Percentiles rank a stretch among this genome's conserved stretches.
These are phyloP conservation scores for Yarrowia galli DNA, from an alignment of 1,139 yeast genomes.

Conservation along the genomic window DNA sequence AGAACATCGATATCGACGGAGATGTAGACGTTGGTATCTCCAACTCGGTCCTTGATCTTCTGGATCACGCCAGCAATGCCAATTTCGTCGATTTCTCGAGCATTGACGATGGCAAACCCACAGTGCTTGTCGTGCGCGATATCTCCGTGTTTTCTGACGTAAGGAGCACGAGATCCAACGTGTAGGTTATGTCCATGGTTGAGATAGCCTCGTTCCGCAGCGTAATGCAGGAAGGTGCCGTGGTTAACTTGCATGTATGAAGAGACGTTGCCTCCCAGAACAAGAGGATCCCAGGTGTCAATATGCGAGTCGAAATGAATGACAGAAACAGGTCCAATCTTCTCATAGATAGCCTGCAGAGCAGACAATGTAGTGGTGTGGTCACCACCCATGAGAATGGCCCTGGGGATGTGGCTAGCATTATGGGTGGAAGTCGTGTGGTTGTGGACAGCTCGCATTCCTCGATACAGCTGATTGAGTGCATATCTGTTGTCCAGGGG, in stretches of 20 bases:
- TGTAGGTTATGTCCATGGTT: constrained; percentile 63
- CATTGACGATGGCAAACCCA: constrained; percentile 66
- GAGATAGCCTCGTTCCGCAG: constrained; percentile 62
- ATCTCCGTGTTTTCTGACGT: constrained; percentile 51
- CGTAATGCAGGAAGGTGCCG: constrained; percentile 78
- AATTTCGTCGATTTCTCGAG: constrained; percentile 70
- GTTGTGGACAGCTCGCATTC: constrained; percentile 67
- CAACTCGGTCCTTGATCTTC: constrained; percentile 60
- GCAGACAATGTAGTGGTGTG: constrained; percentile 76
- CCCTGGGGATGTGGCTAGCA: constrained; percentile 37
- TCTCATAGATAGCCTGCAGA: constrained; percentile 63
- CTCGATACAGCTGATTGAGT: constrained; percentile 72
- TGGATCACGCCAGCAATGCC: constrained; percentile 59
- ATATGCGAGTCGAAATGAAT: constrained; percentile 79
- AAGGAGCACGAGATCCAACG: constrained; percentile 72
- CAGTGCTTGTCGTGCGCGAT: constrained; percentile 68
- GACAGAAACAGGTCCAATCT: constrained; percentile 69
- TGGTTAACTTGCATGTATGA: constrained; percentile 62
- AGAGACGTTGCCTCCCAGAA: constrained; percentile 65
- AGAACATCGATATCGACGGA: constrained; percentile 80
- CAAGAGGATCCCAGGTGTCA: constrained; percentile 77
- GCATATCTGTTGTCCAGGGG: constrained; percentile 83
- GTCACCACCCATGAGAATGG: constrained; percentile 51
- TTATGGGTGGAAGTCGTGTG: constrained; percentile 51
- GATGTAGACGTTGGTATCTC: constrained; percentile 70